Base-by-base conservation (phyloP, 2,329 filamentous ascomycete species). In the Colletotrichum musicola region DNA sequence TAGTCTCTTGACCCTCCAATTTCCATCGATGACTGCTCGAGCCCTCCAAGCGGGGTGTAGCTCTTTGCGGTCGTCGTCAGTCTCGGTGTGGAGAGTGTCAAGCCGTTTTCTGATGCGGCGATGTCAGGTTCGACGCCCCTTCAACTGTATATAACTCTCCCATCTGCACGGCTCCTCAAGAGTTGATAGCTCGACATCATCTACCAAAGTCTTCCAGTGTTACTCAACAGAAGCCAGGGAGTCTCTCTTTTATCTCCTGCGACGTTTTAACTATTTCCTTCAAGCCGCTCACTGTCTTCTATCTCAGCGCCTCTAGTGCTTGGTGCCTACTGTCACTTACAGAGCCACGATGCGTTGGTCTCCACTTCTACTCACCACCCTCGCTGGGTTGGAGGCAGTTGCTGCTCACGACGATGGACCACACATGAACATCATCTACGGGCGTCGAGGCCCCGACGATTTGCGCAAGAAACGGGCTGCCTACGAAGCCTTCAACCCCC, bases 401-500 rank as follows among this genome's bases (percentile, higher is more conserved):
- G 77, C 78, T 49, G 73, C 72, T 53, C 69, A 72, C 42, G 71
- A 78, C 46, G 72, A 72, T 50, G 62, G 69, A 47, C 71, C 73
- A 49, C 72, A 54, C 14, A 57, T 64, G 20, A 68, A 71, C 20
- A 20, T 71, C n/a, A 46, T 71, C 1, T n/a, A 53, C 27, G 55
- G 55, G 9, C 66, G 66, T 27, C 49, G 25, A 27, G 12, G 62
- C 6, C 49, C 50, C 30, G 38, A 14, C 1, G 62, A 65, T 25
- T 51, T 69, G 50, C 49, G 66, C 7, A 53, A 56, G 56, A 65
- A 53, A 44, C 62, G 66, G 4, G 42, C 9, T 6, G 44, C 2
- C 5, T 79, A 51, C 73, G 75, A 61, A 73, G 71, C 57, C 71
- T 77, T 35, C 73, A 72, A 68, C 59, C 77, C 35, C 14, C 77